Conservation (phyloP, 805 yeast species). For the Candida pseudoglaebosa region DNA sequence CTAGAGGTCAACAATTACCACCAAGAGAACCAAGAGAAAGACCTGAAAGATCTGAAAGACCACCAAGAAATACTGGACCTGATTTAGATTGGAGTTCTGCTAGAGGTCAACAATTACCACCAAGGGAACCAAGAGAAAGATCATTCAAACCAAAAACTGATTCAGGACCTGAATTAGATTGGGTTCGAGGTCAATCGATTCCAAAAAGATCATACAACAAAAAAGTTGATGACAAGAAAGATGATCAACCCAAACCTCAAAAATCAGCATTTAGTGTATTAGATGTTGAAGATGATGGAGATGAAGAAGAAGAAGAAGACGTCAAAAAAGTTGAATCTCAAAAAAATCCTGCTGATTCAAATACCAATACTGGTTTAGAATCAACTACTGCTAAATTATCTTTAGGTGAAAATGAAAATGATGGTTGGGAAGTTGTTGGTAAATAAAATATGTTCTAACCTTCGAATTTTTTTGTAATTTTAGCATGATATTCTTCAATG, state of each 20-base stretch:
- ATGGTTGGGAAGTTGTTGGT: slow-evolving; percentile 36
- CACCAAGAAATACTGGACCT: slow-evolving; percentile 32
- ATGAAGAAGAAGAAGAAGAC: slow-evolving; percentile 19
- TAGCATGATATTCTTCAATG: neutral
- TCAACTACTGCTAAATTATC: slow-evolving; percentile 23
- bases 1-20: slow-evolving; percentile 35
- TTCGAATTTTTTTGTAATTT: neutral
- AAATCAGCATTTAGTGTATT: slow-evolving; percentile 33
- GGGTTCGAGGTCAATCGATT: slow-evolving; percentile 37
- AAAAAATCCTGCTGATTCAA: slow-evolving; percentile 7
- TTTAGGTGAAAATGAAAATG: slow-evolving; percentile 20
- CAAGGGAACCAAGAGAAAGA: slow-evolving; percentile 38
- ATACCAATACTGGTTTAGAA: slow-evolving; percentile 18
- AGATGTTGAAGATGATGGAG: slow-evolving; percentile 31
- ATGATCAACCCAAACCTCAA: slow-evolving; percentile 26
- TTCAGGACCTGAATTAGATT: slow-evolving; percentile 29
- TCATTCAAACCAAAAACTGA: slow-evolving; percentile 14
- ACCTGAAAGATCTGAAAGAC: slow-evolving; percentile 17
- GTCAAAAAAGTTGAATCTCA: slow-evolving; percentile 10
- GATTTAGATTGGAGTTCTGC: slow-evolving; percentile 43
- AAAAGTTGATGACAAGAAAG: slow-evolving; percentile 18
- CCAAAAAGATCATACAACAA: slow-evolving; percentile 13
- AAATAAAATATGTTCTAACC: slow-evolving; percentile 15
- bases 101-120: slow-evolving; percentile 27
- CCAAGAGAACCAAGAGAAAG: slow-evolving; percentile 38